These are phyloP conservation scores for Voacanga thouarsii DNA, from an alignment of 257 asterid species.

Conservation along the genomic window DNA sequence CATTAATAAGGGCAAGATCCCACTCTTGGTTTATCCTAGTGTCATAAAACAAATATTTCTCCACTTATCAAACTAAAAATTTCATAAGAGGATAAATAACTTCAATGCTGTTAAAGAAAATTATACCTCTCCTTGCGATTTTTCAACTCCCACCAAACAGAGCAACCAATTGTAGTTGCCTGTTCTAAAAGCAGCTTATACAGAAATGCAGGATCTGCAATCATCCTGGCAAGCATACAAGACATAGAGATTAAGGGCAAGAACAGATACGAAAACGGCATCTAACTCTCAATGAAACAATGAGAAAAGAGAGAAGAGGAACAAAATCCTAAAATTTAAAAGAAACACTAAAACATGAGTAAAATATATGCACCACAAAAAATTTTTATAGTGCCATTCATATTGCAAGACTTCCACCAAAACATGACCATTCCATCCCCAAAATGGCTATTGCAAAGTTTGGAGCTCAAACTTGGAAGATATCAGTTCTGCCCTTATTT, in stretches of 20 bases:
- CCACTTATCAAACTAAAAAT: conserved; percentile 13
- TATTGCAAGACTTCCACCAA: neutral
- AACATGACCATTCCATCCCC: neutral
- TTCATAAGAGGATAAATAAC: neutral
- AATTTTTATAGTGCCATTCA: neutral
- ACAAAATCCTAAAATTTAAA: neutral
- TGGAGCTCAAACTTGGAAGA: neutral
- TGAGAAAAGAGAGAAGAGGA: neutral
- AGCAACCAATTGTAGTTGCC: conserved; percentile 85
- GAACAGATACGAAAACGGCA: conserved; percentile 1
- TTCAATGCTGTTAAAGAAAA: conserved; percentile 12
- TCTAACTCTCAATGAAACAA: conserved; percentile 3
- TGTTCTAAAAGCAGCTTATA: conserved; percentile 84
- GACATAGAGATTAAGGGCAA: conserved; percentile 11
- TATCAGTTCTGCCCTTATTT: neutral
- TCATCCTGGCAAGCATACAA: conserved; percentile 62
- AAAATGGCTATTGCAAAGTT: neutral
- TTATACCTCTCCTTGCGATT: conserved; percentile 91
- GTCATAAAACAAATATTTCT: conserved; percentile 11
- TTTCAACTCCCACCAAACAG: conserved; percentile 91
- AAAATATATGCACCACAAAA: neutral
- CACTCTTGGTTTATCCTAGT: conserved; percentile 93
- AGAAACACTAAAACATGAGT: neutral
- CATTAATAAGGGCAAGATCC: conserved; percentile 97
- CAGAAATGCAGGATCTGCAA: conserved; percentile 95